These are phyloP conservation scores for Mycena indigotica DNA, from an alignment of 768 basidiomycete genomes.

Conservation along the genomic window DNA sequence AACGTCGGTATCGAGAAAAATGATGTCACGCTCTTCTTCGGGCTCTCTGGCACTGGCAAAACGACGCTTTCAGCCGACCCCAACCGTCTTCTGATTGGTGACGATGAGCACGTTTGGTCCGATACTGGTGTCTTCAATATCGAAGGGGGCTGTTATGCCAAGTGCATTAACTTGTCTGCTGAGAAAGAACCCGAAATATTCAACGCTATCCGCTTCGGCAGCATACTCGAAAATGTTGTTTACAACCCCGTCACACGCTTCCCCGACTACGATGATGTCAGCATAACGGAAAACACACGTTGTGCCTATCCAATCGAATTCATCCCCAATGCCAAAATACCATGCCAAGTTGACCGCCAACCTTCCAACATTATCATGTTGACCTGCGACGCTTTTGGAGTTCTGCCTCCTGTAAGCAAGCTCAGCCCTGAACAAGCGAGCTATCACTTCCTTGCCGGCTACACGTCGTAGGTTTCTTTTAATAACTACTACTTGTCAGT, in stretches of 20 bases:
- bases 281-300: slow-evolving; percentile 99
- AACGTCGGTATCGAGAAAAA: slow-evolving; percentile 88
- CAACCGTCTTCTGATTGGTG: slow-evolving; percentile 90
- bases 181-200: slow-evolving; percentile 99
- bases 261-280: slow-evolving; percentile 94
- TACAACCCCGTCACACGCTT: slow-evolving; percentile 81
- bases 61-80: slow-evolving; percentile 98
- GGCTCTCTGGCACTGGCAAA: slow-evolving; percentile 97
- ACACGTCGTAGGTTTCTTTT: slow-evolving; percentile 77
- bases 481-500: not conserved
- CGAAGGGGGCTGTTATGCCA: slow-evolving; percentile 99
- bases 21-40: slow-evolving; percentile 98
- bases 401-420: slow-evolving; percentile 93
- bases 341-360: slow-evolving; percentile 83
- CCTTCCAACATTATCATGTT: slow-evolving; percentile 96
- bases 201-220: slow-evolving; percentile 92
- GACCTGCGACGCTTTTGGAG: slow-evolving; percentile 98
- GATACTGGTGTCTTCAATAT: slow-evolving; percentile 99
- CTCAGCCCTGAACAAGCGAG: slow-evolving; percentile 93
- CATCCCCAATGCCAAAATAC: slow-evolving; percentile 94
- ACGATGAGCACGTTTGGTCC: slow-evolving; percentile 99
- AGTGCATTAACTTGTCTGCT: slow-evolving; percentile 92
- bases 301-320: slow-evolving; percentile 99
- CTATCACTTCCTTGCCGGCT: slow-evolving; percentile 97
- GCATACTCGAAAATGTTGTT: slow-evolving; percentile 98